A percentile compares a stretch with the other conserved stretches of the same genome.
Conservation (phyloP, 768 basidiomycete species). For the Lentinula aciculospora region DNA sequence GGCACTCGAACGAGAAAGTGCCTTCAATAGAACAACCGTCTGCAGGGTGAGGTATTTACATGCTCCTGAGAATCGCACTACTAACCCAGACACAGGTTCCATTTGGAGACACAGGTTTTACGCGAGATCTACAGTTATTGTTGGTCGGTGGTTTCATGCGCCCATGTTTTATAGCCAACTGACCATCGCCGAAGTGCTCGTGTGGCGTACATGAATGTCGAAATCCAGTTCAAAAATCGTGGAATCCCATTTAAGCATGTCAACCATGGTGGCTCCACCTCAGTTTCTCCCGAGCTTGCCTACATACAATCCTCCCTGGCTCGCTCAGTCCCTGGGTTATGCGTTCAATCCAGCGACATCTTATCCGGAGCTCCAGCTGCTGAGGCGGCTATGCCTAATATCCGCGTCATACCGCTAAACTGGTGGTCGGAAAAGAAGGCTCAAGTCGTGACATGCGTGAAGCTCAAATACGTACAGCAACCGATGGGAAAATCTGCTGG, state of each 20-base stretch:
- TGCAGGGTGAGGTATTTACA: slow-evolving; percentile 13
- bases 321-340: slow-evolving; percentile 76
- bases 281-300: slow-evolving; percentile 38
- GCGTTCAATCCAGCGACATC: slow-evolving; percentile 77
- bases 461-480: slow-evolving; percentile 85
- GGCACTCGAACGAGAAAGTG: slow-evolving; percentile 9
- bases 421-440: slow-evolving; percentile 88
- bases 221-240: slow-evolving; percentile 79
- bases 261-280: slow-evolving; percentile 39
- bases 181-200: slow-evolving; percentile 53
- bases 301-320: slow-evolving; percentile 69
- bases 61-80: background rate
- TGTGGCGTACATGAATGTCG: slow-evolving; percentile 85
- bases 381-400: slow-evolving; percentile 90
- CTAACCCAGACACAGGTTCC: slow-evolving; percentile 39
- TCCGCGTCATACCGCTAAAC: slow-evolving; percentile 80
- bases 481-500: slow-evolving; percentile 69
- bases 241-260: slow-evolving; percentile 75
- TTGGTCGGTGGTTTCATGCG: slow-evolving; percentile 43
- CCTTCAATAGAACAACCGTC: background rate
- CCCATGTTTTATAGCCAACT: background rate
- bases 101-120: slow-evolving; percentile 66
- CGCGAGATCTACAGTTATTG: slow-evolving; percentile 84
- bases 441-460: slow-evolving; percentile 84
- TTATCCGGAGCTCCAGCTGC: slow-evolving; percentile 80